A percentile compares a stretch with the other conserved stretches of the same genome.
Conservation (phyloP, 306 rosid species). For the Mimosa bimucronata region DNA sequence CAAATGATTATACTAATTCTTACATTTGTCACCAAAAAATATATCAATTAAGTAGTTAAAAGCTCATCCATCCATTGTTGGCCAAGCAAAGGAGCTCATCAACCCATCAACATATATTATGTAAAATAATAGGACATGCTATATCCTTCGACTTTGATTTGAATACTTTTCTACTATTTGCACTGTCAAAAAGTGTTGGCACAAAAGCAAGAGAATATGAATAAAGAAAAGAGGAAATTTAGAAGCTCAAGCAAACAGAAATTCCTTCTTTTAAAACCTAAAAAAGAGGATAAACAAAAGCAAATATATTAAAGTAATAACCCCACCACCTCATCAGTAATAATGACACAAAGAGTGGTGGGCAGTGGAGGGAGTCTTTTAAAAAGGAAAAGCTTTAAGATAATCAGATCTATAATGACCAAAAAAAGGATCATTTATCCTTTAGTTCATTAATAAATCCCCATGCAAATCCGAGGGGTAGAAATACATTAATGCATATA, state of each 20-base stretch:
- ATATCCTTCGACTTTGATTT: neutral
- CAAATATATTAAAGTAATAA: slow-evolving; percentile 44
- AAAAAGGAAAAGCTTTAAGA: slow-evolving; percentile 36
- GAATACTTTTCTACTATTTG: slow-evolving; percentile 10
- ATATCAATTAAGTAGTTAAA: too few species aligned
- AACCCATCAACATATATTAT: neutral
- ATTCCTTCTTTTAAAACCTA: slow-evolving; percentile 60
- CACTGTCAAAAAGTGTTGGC: slow-evolving; percentile 52
- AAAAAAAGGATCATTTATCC: slow-evolving; percentile 41
- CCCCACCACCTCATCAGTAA: slow-evolving; percentile 68
- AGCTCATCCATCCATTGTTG: too few species aligned
- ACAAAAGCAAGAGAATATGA: slow-evolving; percentile 37
- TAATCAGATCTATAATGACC: slow-evolving; percentile 35
- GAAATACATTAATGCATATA: neutral
- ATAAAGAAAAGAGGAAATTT: slow-evolving; percentile 42
- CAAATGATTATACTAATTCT: too few species aligned
- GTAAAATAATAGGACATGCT: neutral
- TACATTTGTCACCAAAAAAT: too few species aligned
- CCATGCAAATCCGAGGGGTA: slow-evolving; percentile 49
- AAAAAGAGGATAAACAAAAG: slow-evolving; percentile 49
- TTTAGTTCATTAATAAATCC: slow-evolving; percentile 40
- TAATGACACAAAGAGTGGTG: slow-evolving; percentile 67
- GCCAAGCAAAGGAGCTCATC: neutral
- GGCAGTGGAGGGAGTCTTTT: slow-evolving; percentile 57
- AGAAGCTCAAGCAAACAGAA: slow-evolving; percentile 60